Evolutionary conservation across 192 early-diverging fungal species (phyloP).

Genomic region (Cetraspora pellucida): DNA sequence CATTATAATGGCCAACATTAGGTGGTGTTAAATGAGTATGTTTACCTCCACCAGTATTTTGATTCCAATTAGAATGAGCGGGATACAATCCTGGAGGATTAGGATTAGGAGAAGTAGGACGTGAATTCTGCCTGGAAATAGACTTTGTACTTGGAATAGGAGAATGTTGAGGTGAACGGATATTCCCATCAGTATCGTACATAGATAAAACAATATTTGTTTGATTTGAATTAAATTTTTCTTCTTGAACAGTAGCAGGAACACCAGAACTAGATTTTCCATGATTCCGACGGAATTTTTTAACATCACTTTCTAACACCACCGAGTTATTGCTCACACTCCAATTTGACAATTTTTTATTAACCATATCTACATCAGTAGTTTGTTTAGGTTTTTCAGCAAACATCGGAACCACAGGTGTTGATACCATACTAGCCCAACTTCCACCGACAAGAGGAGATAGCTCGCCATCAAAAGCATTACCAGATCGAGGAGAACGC

Average conservation of each 20-base stretch:
- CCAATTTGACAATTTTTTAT: slow-evolving; percentile 37
- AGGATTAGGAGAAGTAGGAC: slow-evolving; percentile 36
- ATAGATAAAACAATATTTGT: slow-evolving; percentile 16
- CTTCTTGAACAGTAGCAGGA: slow-evolving; percentile 39
- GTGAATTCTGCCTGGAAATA: slow-evolving; percentile 21
- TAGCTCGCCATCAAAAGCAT: slow-evolving; percentile 31
- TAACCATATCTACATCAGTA: slow-evolving; percentile 47
- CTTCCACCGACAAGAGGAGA: slow-evolving; percentile 32
- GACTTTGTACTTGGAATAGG: slow-evolving; percentile 40
- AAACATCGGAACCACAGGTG: slow-evolving; percentile 36
- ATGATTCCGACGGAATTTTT: slow-evolving; percentile 38
- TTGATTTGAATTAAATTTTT: slow-evolving; percentile 31
- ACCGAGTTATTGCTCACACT: slow-evolving; percentile 36
- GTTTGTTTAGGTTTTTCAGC: slow-evolving; percentile 39
- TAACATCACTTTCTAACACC: slow-evolving; percentile 35
- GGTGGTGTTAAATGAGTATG: slow-evolving; percentile 39
- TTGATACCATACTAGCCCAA: slow-evolving; percentile 37
- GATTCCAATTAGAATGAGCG: slow-evolving; percentile 32
- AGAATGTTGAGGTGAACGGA: slow-evolving; percentile 35
- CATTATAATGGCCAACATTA: slow-evolving; percentile 36
- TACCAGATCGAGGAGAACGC: slow-evolving; percentile 27
- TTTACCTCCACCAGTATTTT: slow-evolving; percentile 35
- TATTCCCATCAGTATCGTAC: slow-evolving; percentile 32
- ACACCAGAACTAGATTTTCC: slow-evolving; percentile 31
- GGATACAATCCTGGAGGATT: slow-evolving; percentile 46